Evolutionary conservation across 352 stramenopile species (phyloP).

Genomic region (Plasmopara halstedii): DNA sequence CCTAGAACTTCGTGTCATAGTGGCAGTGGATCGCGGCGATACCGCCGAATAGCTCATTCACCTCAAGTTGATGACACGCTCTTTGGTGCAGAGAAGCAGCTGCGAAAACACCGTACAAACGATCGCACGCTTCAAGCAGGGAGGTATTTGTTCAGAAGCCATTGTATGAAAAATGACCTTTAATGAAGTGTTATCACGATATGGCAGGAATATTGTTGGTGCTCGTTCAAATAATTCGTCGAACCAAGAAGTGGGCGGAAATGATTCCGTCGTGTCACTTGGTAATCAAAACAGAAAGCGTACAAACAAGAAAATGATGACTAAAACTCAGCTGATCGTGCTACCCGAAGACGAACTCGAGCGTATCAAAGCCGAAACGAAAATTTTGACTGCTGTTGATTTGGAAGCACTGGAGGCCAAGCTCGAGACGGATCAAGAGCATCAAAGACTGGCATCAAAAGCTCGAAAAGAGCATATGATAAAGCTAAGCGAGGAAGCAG

Average conservation of each 20-base stretch:
- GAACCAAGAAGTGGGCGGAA: conserved; percentile 20
- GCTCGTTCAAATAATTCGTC: conserved; percentile 6
- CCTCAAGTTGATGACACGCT: conserved; percentile 68
- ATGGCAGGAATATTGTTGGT: conserved; percentile 40
- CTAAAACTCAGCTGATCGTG: conserved; percentile 11
- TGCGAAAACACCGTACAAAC: conserved; percentile 37
- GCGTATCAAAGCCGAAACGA: conserved; percentile 62
- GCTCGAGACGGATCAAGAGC: conserved; percentile 48
- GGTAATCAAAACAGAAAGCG: conserved; percentile 6
- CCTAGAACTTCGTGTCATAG: conserved; percentile 13
- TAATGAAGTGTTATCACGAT: conserved; percentile 1
- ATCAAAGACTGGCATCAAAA: conserved; percentile 48
- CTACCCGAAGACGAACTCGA: conserved; percentile 37
- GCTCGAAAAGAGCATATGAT: conserved; percentile 79
- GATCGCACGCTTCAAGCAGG: conserved; percentile 55
- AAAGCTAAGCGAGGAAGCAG: conserved; percentile 54
- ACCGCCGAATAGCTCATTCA: conserved; percentile 49
- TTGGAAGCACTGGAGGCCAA: conserved; percentile 50
- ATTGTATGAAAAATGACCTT: not conserved
- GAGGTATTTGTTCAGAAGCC: too few species aligned
- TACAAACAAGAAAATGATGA: conserved; percentile 5
- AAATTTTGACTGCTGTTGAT: conserved; percentile 45
- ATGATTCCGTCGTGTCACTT: conserved; percentile 7
- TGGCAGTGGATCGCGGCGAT: conserved; percentile 29
- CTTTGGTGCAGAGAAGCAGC: conserved; percentile 49